Percentiles rank a stretch among this genome's conserved stretches.
phyloP scores from a whole-genome alignment of 768 basidiomycete species.

The Phylloporus arenicola region DNA sequence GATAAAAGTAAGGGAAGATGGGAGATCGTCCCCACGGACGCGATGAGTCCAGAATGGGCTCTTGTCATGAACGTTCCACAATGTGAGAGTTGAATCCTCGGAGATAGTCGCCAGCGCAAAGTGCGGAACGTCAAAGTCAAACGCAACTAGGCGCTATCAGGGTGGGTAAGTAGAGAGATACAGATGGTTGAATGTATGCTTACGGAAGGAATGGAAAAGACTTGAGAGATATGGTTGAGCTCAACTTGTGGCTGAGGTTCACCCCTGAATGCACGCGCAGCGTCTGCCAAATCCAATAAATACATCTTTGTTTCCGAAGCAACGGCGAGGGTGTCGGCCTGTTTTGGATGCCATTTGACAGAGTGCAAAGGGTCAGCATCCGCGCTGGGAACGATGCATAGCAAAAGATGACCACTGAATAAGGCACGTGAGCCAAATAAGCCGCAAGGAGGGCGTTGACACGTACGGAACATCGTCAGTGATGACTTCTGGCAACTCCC shows the following conservation, averaged over 20 bases:
- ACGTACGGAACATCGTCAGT: constrained; percentile 84
- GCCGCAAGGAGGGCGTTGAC: neutral
- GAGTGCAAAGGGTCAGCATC: constrained; percentile 62
- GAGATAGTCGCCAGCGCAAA: constrained; percentile 77
- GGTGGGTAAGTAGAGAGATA: neutral
- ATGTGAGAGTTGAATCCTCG: constrained; percentile 72
- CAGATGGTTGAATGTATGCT: constrained; percentile 19
- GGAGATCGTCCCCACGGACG: constrained; percentile 72
- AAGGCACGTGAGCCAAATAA: constrained; percentile 6
- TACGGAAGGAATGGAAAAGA: constrained; percentile 68
- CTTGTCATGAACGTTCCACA: constrained; percentile 79
- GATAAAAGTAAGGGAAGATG: constrained; percentile 80
- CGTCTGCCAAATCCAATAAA: constrained; percentile 65
- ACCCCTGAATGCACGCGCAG: constrained; percentile 53
- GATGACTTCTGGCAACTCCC: constrained; percentile 79
- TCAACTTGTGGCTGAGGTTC: constrained; percentile 67
- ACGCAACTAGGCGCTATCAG: constrained; percentile 69
- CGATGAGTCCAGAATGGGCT: constrained; percentile 70
- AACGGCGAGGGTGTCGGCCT: constrained; percentile 74
- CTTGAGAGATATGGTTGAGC: constrained; percentile 60
- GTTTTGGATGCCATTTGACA: constrained; percentile 87
- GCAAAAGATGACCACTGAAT: constrained; percentile 56
- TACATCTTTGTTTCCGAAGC: constrained; percentile 74
- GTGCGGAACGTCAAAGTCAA: constrained; percentile 78
- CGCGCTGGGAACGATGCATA: constrained; percentile 61